Base-by-base conservation (phyloP, 768 basidiomycete genomes). In the Pisolithus sp. region DNA sequence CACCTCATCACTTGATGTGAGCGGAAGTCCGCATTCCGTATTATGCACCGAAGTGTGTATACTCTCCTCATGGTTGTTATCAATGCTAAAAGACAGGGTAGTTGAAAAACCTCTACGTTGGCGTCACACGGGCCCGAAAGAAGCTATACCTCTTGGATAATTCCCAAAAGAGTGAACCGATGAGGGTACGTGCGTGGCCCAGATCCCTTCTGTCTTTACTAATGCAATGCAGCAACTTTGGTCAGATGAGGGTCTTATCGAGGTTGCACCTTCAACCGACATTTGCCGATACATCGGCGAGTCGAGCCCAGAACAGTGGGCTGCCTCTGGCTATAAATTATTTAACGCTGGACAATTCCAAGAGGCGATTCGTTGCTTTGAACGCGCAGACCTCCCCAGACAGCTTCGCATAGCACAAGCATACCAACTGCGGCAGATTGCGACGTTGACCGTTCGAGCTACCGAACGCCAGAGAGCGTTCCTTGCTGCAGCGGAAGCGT, bases 31-130 rank as follows among this genome's bases (percentile, higher is more conserved):
- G 15, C 81, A 81, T 54, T 75, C 76, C 15, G 73, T 73, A 3
- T 64, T 86, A 2, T 85, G 83, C 57, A 70, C 69, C 2, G 85
- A 86, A 67, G 83, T 82, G 67, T 50, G 12, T 43, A 26, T 15
- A 17, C 36, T 12, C 7, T 4, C 13, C 39, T 8, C 9, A 24
- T 30, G 17, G n/a, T 34, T 3, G n/a, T 2, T 38, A 42, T 42
- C 6, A 39, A 4, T 28, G 30, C 30, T 56, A 26, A 65, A 15
- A 3, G 13, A 7, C 9, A 4, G 7, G 12, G 37, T 1, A 86
- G 84, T 68, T 88, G 17, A 87, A 87, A 58, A 74, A 71, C 40
- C 65, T 88, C 0, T 88, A 88, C 52, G 85, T 88, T 2, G 86
- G 83, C 0, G 75, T 86, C 15, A 88, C 86, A 0, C 66, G 86